Percentiles rank a stretch among this genome's conserved stretches.
Conservation (phyloP, 2,329 filamentous ascomycete species). For the Diaporthe citrichinensis region DNA sequence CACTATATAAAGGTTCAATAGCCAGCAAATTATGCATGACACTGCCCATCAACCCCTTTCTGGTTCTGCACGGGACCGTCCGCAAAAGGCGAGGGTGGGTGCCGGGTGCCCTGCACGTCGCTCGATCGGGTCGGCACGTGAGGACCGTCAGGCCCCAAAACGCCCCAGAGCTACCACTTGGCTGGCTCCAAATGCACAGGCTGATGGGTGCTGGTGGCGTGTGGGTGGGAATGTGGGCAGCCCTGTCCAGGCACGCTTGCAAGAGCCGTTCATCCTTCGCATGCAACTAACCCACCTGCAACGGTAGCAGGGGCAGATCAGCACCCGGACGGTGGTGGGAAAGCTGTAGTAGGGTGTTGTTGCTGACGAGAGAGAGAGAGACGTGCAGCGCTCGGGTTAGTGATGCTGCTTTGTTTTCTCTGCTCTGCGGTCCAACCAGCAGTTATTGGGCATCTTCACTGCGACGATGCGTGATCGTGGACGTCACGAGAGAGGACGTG, state of each 20-base stretch:
- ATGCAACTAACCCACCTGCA: conserved; percentile 14
- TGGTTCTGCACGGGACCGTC: conserved; percentile 32
- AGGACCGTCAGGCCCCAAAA: conserved; percentile 4
- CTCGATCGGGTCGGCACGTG: conserved; percentile 32
- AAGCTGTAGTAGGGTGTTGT: background rate
- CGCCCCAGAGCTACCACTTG: background rate
- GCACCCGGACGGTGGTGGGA: background rate
- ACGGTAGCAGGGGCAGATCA: conserved; percentile 15
- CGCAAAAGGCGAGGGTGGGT: conserved; percentile 25
- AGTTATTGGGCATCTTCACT: background rate
- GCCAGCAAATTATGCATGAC: conserved; percentile 23
- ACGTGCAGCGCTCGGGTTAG: background rate
- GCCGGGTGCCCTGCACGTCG: conserved; percentile 23
- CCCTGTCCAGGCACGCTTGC: conserved; percentile 26
- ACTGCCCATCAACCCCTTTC: conserved; percentile 8
- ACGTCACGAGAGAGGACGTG: conserved; percentile 24
- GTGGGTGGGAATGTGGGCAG: conserved; percentile 8
- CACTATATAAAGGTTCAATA: background rate
- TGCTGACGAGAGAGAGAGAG: background rate
- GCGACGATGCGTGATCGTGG: background rate
- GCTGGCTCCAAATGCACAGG: background rate
- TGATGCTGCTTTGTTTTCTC: conserved; percentile 1
- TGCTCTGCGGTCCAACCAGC: background rate
- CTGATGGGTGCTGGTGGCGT: background rate
- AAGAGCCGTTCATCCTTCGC: conserved; percentile 27